These are phyloP conservation scores for Lentinula aciculospora DNA, from an alignment of 768 basidiomycete species.

Conservation along the genomic window DNA sequence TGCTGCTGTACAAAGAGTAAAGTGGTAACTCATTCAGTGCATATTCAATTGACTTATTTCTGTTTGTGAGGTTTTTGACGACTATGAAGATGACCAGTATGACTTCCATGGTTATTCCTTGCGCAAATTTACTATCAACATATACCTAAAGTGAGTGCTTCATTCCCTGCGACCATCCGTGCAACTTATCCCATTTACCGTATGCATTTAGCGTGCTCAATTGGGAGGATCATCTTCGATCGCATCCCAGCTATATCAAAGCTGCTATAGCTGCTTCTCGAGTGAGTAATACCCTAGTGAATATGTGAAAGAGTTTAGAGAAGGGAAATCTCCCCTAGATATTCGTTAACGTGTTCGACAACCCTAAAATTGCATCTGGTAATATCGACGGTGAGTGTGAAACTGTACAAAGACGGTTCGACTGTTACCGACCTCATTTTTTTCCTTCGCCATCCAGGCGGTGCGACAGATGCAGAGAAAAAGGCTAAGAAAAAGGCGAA, in stretches of 20 bases:
- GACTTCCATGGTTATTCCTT: constrained; percentile 97
- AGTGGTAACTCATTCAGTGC: constrained; percentile 10
- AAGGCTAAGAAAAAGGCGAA: constrained; percentile 86
- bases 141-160: constrained; percentile 72
- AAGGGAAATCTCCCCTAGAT: constrained; percentile 42
- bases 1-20: constrained; percentile 66
- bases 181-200: background rate
- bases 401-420: background rate
- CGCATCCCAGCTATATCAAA: constrained; percentile 70
- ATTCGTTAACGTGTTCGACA: constrained; percentile 65
- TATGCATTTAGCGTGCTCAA: constrained; percentile 51
- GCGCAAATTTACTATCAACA: constrained; percentile 81
- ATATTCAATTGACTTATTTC: background rate
- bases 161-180: background rate
- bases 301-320: constrained; percentile 11
- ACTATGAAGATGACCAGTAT: constrained; percentile 92
- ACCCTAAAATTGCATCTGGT: constrained; percentile 53
- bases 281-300: constrained; percentile 31
- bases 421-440: background rate
- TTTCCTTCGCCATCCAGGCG: constrained; percentile 20
- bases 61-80: constrained; percentile 65
- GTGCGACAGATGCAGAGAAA: constrained; percentile 59
- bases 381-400: constrained; percentile 32
- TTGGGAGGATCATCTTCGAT: constrained; percentile 78
- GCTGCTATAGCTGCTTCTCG: constrained; percentile 68